A percentile compares a stretch with the other conserved stretches of the same genome.
phyloP scores from a whole-genome alignment of 176 grass and related monocot species.

The Oryza coarctata region DNA sequence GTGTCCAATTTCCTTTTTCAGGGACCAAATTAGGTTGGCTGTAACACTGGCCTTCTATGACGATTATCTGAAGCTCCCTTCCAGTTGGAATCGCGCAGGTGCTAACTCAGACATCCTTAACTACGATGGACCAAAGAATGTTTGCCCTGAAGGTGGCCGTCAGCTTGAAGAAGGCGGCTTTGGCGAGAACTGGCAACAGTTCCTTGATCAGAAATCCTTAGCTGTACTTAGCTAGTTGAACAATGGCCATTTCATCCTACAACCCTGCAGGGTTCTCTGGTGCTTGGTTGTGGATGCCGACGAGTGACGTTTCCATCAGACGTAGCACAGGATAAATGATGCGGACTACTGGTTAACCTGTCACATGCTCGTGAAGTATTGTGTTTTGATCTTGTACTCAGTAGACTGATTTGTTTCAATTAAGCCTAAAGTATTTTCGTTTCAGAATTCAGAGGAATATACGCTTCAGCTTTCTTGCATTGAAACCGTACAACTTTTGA shows the following conservation, averaged over 20 bases:
- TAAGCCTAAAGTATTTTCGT: not conserved
- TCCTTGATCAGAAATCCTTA: slow-evolving; percentile 52
- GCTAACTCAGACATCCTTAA: slow-evolving; percentile 40
- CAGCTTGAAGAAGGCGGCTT: slow-evolving; percentile 32
- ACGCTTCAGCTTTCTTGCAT: not conserved
- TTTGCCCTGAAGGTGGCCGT: slow-evolving; percentile 45
- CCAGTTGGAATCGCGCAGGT: slow-evolving; percentile 52
- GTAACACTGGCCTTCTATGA: slow-evolving; percentile 53
- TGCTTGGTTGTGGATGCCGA: not conserved
- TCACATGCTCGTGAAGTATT: not conserved
- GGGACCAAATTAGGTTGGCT: slow-evolving; percentile 54
- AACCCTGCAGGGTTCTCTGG: not conserved
- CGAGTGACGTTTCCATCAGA: not conserved
- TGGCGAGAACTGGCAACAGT: slow-evolving; percentile 56
- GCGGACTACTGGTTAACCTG: not conserved
- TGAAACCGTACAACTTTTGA: not conserved
- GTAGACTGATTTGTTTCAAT: not conserved
- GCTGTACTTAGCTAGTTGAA: slow-evolving; percentile 42
- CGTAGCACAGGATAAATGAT: not conserved
- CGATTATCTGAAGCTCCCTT: slow-evolving; percentile 70
- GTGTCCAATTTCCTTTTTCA: slow-evolving; percentile 28
- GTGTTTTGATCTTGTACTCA: slow-evolving; percentile 20
- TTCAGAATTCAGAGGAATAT: not conserved
- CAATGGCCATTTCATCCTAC: not conserved
- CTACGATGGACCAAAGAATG: slow-evolving; percentile 71